Percentiles rank a stretch among this genome's conserved stretches.
Evolutionary conservation across 139 green algal species (phyloP).

Genomic region (Chlorella vulgaris): DNA sequence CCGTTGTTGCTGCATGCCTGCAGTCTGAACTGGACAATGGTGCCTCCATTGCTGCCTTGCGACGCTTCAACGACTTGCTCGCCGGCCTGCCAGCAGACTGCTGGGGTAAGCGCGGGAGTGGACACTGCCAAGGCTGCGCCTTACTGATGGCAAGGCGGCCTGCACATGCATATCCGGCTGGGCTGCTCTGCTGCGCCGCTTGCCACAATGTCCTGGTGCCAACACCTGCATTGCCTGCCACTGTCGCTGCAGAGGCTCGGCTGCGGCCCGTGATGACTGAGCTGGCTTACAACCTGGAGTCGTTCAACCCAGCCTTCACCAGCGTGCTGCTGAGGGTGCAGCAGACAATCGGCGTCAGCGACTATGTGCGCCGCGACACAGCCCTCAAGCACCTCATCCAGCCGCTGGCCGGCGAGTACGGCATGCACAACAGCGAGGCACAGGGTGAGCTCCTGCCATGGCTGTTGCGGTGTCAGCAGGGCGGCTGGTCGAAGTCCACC

Average conservation of each 20-base stretch:
- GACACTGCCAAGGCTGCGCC: too few relatives aligned
- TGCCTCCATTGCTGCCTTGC: slow-evolving; percentile 68
- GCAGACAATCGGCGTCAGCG: slow-evolving; percentile 75
- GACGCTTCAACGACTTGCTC: slow-evolving; percentile 83
- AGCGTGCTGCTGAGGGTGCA: slow-evolving; percentile 83
- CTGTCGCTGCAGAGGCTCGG: slow-evolving; percentile 59
- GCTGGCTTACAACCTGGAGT: slow-evolving; percentile 93
- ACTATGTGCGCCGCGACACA: slow-evolving; percentile 86
- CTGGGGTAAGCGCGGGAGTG: slow-evolving; percentile 62
- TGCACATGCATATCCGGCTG: too few relatives aligned
- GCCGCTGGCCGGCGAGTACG: slow-evolving; percentile 92
- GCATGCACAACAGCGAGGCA: slow-evolving; percentile 86
- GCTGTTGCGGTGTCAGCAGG: not conserved
- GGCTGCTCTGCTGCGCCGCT: too few relatives aligned
- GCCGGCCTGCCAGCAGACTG: slow-evolving; percentile 58
- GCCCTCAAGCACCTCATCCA: slow-evolving; percentile 91
- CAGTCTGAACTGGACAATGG: slow-evolving; percentile 83
- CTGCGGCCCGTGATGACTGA: slow-evolving; percentile 87
- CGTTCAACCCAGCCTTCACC: slow-evolving; percentile 95
- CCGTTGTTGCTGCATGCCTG: too few relatives aligned
- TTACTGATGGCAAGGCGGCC: too few relatives aligned
- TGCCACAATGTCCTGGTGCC: too few relatives aligned
- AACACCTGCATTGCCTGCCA: too few relatives aligned
- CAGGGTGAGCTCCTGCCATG: slow-evolving; percentile 62
- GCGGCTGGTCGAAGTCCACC: not conserved